Evolutionary conservation across 1,284 basidiomycete species (phyloP), one percentile per base, ranked within the genome.

Genomic region (Coniferiporia sulphurascens): DNA sequence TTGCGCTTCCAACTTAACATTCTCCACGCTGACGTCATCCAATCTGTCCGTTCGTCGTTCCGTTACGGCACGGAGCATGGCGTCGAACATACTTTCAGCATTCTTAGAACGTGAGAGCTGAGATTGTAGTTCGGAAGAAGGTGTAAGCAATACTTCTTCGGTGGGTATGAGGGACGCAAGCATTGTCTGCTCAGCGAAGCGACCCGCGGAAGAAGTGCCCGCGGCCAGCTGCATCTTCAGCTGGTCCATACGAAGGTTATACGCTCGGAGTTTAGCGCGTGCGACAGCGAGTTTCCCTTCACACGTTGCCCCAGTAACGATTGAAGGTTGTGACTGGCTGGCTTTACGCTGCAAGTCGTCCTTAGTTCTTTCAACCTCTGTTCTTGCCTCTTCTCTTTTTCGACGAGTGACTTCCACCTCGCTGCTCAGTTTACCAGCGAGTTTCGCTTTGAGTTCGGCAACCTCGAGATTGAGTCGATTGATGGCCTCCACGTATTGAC

Each of bases 401-500:
- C 86, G 79, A 66, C 77, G 78, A 67, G 74, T 71, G 60, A 84
- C 78, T 48, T 87, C 88, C 51, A 73, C 81, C 72, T 91, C 90
- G 34, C 77, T 67, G 52, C 74, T 73, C 56, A 80, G 74, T 72
- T 85, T 89, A 17, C 84, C 89, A 4, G 86, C 82, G 51, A 97
- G 78, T 73, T 90, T 91, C 38, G 83, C 84, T 71, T 96, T 95
- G 64, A 98, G 84, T 66, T 95, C 91, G 27, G 85, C 81, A 58
- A 94, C 86, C 72, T 95, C 90, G 49, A 80, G 72, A 68, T 93
- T 93, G 64, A 95, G 85, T 59, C 91, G 76, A 70, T 92, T 93
- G 68, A 98, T 98, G 56, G 93, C 92, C 72, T 95, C 90, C 36
- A 98, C 91, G 68, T 97, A 98, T 72, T 89, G 91, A 22, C 90